Conservation (phyloP, 2,329 filamentous ascomycete genomes). For the Dothidotthia symphoricarpi region DNA sequence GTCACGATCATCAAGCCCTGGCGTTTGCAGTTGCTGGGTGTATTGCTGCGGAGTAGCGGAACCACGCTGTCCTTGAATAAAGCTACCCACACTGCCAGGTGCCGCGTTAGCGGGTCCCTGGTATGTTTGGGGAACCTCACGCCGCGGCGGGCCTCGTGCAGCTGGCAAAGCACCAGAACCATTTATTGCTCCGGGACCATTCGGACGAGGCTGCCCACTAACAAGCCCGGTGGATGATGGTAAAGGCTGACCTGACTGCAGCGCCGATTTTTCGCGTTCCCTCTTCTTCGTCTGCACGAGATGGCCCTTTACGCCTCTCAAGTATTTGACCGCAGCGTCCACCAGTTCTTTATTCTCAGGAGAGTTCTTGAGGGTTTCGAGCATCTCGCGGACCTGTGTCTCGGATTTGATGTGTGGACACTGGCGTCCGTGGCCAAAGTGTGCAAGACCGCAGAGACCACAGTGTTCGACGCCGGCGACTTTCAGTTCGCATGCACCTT, state of each 20-base stretch:
- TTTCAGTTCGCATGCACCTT: constrained; percentile 62
- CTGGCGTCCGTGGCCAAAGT: constrained; percentile 54
- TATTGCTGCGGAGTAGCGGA: constrained; percentile 8
- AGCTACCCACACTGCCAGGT: constrained; percentile 6
- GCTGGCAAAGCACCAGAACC: not conserved
- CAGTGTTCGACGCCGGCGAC: constrained; percentile 60
- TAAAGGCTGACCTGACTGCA: constrained; percentile 3
- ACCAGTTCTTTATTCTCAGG: constrained; percentile 56
- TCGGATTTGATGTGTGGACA: constrained; percentile 65
- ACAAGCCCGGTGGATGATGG: not conserved
- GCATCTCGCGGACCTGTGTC: constrained; percentile 62
- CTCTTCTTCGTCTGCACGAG: constrained; percentile 55
- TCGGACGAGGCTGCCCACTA: not conserved
- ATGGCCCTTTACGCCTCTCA: constrained; percentile 56
- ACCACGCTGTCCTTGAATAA: constrained; percentile 1
- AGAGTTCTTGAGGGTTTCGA: constrained; percentile 60
- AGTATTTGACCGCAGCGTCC: constrained; percentile 55
- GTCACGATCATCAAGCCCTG: constrained; percentile 21
- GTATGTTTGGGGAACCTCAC: not conserved
- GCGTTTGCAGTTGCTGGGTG: constrained; percentile 7
- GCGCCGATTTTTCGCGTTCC: constrained; percentile 31
- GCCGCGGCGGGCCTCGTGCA: not conserved
- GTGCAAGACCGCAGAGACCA: constrained; percentile 63
- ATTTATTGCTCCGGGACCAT: not conserved
- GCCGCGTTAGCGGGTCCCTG: not conserved